These are phyloP conservation scores for Logfia minima DNA, from an alignment of 129 eudicot species.

Conservation along the genomic window DNA sequence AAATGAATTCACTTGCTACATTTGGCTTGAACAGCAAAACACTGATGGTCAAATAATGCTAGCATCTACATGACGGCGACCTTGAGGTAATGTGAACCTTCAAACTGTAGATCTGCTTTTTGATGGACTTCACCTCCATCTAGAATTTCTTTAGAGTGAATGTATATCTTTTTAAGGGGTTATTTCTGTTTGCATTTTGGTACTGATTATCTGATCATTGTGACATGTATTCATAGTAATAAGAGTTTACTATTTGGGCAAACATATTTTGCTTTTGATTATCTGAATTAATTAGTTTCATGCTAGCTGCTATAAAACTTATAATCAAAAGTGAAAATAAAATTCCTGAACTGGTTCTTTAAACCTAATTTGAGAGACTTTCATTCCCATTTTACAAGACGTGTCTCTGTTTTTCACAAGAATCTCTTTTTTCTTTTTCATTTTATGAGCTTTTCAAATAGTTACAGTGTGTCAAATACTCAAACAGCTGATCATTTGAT, in stretches of 20 bases:
- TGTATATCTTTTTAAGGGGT: background rate
- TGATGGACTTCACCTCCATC: background rate
- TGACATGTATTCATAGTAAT: background rate
- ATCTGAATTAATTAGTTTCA: background rate
- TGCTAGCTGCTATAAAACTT: background rate
- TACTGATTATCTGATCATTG: background rate
- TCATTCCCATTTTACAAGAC: background rate
- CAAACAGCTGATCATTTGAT: background rate
- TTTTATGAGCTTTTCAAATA: background rate
- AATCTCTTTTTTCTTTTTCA: background rate
- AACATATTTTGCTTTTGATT: background rate
- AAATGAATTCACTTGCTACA: constrained; percentile 21
- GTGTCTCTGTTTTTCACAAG: background rate
- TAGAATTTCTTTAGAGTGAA: too few species aligned
- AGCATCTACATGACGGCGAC: constrained; percentile 78
- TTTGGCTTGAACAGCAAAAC: constrained; percentile 49
- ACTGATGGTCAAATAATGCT: constrained; percentile 75
- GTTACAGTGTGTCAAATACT: background rate
- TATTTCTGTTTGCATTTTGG: background rate
- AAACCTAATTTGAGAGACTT: background rate
- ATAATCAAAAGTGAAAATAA: background rate
- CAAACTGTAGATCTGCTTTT: background rate
- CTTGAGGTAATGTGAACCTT: constrained; percentile 64
- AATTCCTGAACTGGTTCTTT: background rate
- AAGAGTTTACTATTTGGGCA: background rate